Percentiles rank a stretch among this genome's conserved stretches.
These are phyloP conservation scores for Fomitopsis pulvina DNA, from an alignment of 768 basidiomycete species.

Conservation along the genomic window DNA sequence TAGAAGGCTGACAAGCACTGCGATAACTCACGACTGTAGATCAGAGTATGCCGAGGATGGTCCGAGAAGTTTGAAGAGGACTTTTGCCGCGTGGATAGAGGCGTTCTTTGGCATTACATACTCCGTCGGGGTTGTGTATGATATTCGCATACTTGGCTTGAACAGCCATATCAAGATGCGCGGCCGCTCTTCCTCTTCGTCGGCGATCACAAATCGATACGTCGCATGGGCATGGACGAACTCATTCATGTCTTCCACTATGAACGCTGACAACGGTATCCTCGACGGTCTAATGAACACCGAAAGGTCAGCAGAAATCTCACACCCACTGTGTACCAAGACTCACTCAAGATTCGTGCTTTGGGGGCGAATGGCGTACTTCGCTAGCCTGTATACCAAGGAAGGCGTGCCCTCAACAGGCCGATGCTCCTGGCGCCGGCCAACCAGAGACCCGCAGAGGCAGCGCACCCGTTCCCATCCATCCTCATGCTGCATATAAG, in stretches of 20 bases:
- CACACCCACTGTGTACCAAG: background rate
- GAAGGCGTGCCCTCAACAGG: constrained; percentile 23
- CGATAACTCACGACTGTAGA: constrained; percentile 43
- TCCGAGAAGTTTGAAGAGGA: constrained; percentile 75
- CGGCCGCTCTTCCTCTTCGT: constrained; percentile 80
- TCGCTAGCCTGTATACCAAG: constrained; percentile 65
- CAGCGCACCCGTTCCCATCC: constrained; percentile 67
- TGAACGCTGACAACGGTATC: constrained; percentile 77
- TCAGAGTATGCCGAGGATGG: constrained; percentile 48
- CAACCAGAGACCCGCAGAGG: constrained; percentile 77
- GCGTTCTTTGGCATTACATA: constrained; percentile 56
- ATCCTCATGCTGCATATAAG: constrained; percentile 52
- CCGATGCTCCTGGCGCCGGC: constrained; percentile 55
- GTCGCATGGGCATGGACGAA: constrained; percentile 89
- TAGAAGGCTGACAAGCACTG: background rate
- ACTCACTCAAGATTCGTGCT: constrained; percentile 58
- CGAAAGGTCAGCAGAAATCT: constrained; percentile 7
- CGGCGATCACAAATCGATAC: constrained; percentile 83
- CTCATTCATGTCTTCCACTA: constrained; percentile 88
- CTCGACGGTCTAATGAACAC: constrained; percentile 31
- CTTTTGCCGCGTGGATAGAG: constrained; percentile 69
- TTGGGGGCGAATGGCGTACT: constrained; percentile 76
- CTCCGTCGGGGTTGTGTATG: constrained; percentile 55
- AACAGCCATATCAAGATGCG: constrained; percentile 89
- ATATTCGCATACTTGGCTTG: constrained; percentile 79